Evolutionary conservation across 2,329 filamentous ascomycete genomes (phyloP).

Genomic region (Cercospora nicotianae): DNA sequence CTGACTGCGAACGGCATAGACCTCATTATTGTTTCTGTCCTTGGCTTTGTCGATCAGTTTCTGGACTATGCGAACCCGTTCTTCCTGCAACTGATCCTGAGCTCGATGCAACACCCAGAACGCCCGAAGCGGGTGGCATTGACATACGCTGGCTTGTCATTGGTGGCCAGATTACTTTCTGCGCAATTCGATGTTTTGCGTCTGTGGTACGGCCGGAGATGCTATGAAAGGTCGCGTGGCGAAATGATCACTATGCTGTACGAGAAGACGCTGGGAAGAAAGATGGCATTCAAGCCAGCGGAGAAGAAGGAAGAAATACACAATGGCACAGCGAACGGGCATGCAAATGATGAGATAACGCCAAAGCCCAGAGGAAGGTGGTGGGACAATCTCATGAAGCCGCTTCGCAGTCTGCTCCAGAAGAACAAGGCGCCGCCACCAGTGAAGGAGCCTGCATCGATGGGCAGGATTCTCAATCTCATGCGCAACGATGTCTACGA

Average conservation of each 20-base stretch:
- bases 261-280: constrained; percentile 71
- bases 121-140: constrained; percentile 58
- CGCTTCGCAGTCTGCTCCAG: constrained; percentile 25
- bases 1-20: constrained; percentile 77
- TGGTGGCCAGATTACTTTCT: constrained; percentile 61
- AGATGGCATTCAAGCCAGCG: constrained; percentile 48
- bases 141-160: constrained; percentile 63
- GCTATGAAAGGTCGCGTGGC: constrained; percentile 79
- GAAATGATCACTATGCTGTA: constrained; percentile 85
- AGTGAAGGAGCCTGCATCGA: constrained; percentile 65
- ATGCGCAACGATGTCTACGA: constrained; percentile 81
- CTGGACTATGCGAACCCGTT: constrained; percentile 61
- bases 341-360: constrained; percentile 2
- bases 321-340: constrained; percentile 29
- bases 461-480: constrained; percentile 87
- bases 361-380: constrained; percentile 4
- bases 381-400: constrained; percentile 7
- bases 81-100: constrained; percentile 69
- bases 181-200: constrained; percentile 67
- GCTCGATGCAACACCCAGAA: constrained; percentile 60
- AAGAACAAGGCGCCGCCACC: constrained; percentile 34
- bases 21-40: constrained; percentile 63
- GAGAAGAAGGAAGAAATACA: constrained; percentile 16
- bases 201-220: constrained; percentile 79
- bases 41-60: constrained; percentile 64